Evolutionary conservation across 108 stramenopile species (phyloP), one percentile per base, ranked within the genome.

Genomic region (Nitzschia palea): DNA sequence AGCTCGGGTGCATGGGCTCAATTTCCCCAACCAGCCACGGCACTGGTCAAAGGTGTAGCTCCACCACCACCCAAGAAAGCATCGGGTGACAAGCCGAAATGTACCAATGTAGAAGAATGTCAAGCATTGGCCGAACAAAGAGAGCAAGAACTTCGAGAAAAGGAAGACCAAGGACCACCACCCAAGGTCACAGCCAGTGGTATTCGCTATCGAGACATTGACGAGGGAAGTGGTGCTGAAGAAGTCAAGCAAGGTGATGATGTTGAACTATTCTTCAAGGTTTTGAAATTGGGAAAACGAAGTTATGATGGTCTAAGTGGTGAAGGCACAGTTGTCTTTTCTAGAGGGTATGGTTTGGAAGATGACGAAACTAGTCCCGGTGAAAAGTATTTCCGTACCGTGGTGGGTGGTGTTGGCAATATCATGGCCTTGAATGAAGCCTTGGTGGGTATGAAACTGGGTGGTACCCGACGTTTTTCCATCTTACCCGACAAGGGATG

Each of bases 291-390:
- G 12, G 94, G 94, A 12, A 95, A 95, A 64, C 73, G 94, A 22
- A 83, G 81, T 27, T 91, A 87, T 54, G 94, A 95, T 76, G 94
- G 94, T 1, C 35, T 95, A 29, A 80, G 76, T 63, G 94, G 94
- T 22, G 90, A 95, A 71, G 94, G 90, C n/a, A 95, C 94, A 8
- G 90, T 86, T 17, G 84, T 88, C 4, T 88, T 88, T 74, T 86
- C 85, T 1, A 64, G 85, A 51, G 85, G 90, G 10, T 91, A 91
- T 54, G 87, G 80, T 8, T 65, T 94, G 40, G 93, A 94, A 80
- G 90, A 95, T 47, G 88, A 91, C 74, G 90, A 95, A 71, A 73
- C 78, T 14, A 68, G 68, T 17, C 42, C 72, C 0, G 89, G 86
- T n/a, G 75, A 77, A 51, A 85, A 81, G 44, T 72, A 78, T 23